Evolutionary conservation across 2,329 filamentous ascomycete genomes (phyloP), one percentile per base, ranked within the genome.

Genomic region (Claviceps pusilla): DNA sequence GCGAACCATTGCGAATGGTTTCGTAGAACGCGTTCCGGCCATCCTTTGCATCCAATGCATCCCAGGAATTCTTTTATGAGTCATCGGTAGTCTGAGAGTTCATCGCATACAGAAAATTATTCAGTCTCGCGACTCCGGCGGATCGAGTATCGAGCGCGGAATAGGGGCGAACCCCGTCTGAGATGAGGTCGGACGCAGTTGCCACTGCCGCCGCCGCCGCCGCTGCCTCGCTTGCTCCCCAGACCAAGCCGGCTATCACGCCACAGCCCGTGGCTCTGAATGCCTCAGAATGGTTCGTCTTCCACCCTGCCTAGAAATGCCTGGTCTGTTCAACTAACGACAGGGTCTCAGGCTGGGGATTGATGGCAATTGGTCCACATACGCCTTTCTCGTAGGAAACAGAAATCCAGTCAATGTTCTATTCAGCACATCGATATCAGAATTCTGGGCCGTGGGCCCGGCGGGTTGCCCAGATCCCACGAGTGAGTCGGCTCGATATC

Each of bases 321-420:
- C 28, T 29, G 11, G 33, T 33, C 7, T 33, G 4, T 33, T 7
- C 42, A 42, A 29, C 51, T 54, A 24, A 54, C 48, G 24, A 51
- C 43, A 16, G 11, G 50, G 19, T n/a, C 45, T 42, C 54, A 82
- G 79, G 79, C 75, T 78, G 57, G 82, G 82, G 50, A 74, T 78
- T 59, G 84, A 87, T 64, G 84, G 84, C 10, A 76, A 76, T 58
- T 90, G 86, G 86, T 88, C 84, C 16, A 79, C 83, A 7, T 80
- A 87, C 59, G 73, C 72, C 12, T 72, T 89, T 49, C 56, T 60
- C 6, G 56, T 77, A 71, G 60, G 73, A 77, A 66, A 69, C 24
- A 59, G 66, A 7, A 63, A 70, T 53, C 35, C 59, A 10, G 62
- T 73, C 56, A 65, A 71, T 59, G 65, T 74, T 37, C 63, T 74